Conservation (phyloP, 306 rosid species). For the Ormosia emarginata region DNA sequence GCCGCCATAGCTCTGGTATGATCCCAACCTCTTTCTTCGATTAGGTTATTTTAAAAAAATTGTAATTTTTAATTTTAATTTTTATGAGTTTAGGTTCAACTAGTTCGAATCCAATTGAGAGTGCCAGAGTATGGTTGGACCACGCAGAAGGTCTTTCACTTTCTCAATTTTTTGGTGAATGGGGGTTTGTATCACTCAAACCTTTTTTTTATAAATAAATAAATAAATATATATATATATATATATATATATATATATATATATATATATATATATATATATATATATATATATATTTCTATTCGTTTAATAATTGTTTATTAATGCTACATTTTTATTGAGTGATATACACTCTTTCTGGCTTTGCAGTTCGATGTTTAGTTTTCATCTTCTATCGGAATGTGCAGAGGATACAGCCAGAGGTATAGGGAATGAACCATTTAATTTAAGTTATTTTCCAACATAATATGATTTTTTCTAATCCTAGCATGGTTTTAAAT, state of each 20-base stretch:
- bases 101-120: conserved; percentile 86
- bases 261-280: too few species aligned
- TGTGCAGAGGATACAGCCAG: conserved; percentile 67
- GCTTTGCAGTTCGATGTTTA: conserved; percentile 62
- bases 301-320: not conserved
- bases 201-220: too few species aligned
- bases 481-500: too few species aligned
- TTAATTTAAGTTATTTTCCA: not conserved
- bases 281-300: too few species aligned
- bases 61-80: not conserved
- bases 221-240: too few species aligned
- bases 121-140: conserved; percentile 99
- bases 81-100: conserved; percentile 60
- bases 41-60: conserved; percentile 10
- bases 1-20: conserved; percentile 72
- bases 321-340: not conserved
- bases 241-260: too few species aligned
- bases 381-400: conserved; percentile 71
- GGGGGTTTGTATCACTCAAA: conserved; percentile 69
- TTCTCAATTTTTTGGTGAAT: conserved; percentile 91
- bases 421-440: conserved; percentile 38
- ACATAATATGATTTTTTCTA: not conserved
- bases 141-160: conserved; percentile 98
- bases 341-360: not conserved
- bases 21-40: not conserved